phyloP scores from a whole-genome alignment of 1,284 basidiomycete species.

The Cystobasidium slooffiae region DNA sequence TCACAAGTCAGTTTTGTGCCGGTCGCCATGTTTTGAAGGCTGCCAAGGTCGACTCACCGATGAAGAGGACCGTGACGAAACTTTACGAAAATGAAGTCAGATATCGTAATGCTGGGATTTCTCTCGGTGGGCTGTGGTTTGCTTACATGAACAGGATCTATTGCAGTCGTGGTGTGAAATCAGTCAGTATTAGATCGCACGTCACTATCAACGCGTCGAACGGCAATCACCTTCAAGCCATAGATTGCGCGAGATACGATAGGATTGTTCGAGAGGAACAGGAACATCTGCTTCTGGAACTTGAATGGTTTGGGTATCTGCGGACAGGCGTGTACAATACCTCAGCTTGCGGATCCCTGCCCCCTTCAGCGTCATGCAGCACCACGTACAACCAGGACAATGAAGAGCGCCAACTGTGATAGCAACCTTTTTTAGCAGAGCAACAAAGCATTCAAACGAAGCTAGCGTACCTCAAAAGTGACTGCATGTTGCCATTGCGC shows the following conservation, averaged over 20 bases:
- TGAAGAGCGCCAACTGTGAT: constrained; percentile 40
- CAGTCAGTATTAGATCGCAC: not conserved
- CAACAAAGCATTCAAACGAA: not conserved
- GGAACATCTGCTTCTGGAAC: constrained; percentile 56
- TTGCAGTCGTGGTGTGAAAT: not conserved
- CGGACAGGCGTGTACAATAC: not conserved
- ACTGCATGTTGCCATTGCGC: constrained; percentile 4
- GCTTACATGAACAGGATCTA: constrained; percentile 42
- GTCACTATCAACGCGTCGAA: constrained; percentile 43
- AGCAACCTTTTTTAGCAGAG: not conserved
- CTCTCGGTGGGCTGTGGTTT: too few species aligned
- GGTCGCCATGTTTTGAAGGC: not conserved
- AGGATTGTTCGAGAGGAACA: constrained; percentile 56
- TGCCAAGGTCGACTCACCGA: constrained; percentile 9
- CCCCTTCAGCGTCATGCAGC: not conserved
- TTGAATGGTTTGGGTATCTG: constrained; percentile 56
- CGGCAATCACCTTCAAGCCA: constrained; percentile 54
- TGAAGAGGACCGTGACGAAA: constrained; percentile 44
- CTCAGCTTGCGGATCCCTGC: not conserved
- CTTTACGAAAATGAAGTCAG: not conserved
- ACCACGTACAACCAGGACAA: constrained; percentile 41
- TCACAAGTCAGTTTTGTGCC: not conserved
- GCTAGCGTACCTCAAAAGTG: constrained; percentile 35
- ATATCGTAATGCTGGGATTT: not conserved
- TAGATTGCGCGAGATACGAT: constrained; percentile 56